phyloP scores from a whole-genome alignment of 2,329 filamentous ascomycete species.

The Cladosporium sp. region DNA sequence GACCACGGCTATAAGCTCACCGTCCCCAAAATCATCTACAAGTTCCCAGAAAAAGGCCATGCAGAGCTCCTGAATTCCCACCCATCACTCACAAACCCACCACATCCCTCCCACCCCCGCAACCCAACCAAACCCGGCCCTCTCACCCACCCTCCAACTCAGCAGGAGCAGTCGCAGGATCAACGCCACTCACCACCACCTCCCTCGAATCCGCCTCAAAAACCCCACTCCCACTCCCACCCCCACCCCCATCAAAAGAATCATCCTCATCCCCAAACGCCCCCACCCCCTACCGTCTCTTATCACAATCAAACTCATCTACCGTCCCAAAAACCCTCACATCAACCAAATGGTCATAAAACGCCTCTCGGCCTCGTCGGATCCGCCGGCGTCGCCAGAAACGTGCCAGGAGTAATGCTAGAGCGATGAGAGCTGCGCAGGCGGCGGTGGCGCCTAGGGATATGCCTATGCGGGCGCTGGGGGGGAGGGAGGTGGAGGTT shows the following conservation, averaged over 20 bases:
- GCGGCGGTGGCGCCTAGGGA: background rate
- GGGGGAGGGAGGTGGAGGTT: no score
- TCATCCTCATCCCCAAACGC: background rate
- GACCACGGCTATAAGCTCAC: no score
- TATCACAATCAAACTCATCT: background rate
- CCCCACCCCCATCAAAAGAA: no score
- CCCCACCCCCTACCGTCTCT: background rate
- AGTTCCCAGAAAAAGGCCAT: no score
- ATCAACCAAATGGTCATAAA: background rate
- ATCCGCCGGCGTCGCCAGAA: background rate
- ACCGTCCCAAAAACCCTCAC: background rate
- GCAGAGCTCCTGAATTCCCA: no score
- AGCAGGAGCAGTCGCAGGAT: no score
- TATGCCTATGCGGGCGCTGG: background rate
- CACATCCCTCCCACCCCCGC: no score
- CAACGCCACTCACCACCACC: background rate
- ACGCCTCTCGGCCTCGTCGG: no score
- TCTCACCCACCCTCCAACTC: background rate
- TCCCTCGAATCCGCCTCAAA: background rate
- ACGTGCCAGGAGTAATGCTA: background rate
- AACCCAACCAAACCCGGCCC: background rate
- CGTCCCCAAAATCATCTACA: no score
- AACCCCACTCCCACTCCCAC: background rate
- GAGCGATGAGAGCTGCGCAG: background rate
- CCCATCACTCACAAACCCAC: no score